Base-by-base conservation (phyloP, 2,329 filamentous ascomycete species). In the Emmonsiellopsis sp. region DNA sequence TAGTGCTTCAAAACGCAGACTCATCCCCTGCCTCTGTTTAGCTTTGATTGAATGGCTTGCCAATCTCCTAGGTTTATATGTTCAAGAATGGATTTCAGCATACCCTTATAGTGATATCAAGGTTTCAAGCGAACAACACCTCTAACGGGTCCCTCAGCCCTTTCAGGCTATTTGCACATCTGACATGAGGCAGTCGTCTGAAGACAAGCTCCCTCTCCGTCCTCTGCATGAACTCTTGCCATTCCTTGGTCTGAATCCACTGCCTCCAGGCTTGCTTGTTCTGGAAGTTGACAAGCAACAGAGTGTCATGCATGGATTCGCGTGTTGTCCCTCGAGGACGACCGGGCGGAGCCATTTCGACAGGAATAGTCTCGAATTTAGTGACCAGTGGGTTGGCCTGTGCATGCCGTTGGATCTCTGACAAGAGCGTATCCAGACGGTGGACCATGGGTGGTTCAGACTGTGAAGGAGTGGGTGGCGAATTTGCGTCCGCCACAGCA, bases 101-200 rank as follows among this genome's bases (percentile, higher is more conserved):
- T 40, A 49, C 47, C 36, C 27, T 6, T 27, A 13, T 32, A 27
- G 31, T n/a, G 7, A 14, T 31, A 13, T 31, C 21, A 32, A 33
- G 21, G 21, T 27, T 21, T 46, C 10, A 46, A 42, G 50, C 40
- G 42, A 52, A 45, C 17, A 52, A 31, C 6, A 62, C 57, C 47
- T 63, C 62, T 9, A 61, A n/a, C 8, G 62, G 59, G 57, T 62
- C 58, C 55, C 62, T 58, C 53, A 65, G 45, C 5, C 61, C 60
- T 46, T 60, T 61, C 42, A 61, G 48, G 40, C 62, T 64, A 51
- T 58, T 57, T 37, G 62, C 62, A 60, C 63, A 65, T 43, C 62
- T 53, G 14, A 63, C 63, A 62, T 65, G 61, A 36, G 61, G 63
- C 47, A 63, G 57, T 37, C 59, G 48, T 21, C 62, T 55, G 53